Base-by-base conservation (phyloP, 768 basidiomycete species). In the Harrya chromipes region DNA sequence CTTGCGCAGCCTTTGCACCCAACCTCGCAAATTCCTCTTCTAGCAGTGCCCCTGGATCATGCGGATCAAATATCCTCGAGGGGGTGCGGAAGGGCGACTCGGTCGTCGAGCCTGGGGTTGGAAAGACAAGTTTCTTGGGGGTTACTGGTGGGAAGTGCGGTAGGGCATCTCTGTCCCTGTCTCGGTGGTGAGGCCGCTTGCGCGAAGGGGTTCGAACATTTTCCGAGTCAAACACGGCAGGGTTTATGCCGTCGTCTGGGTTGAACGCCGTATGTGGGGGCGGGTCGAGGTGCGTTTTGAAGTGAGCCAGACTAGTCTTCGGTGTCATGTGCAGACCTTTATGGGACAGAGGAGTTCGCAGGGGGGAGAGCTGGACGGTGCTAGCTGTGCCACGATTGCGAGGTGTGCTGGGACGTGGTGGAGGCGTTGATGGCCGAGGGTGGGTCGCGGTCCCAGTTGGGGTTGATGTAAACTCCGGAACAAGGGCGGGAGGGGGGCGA, bases 311-410 rank as follows among this genome's bases (percentile, higher is more conserved):
- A 55, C 81, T 84, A 1, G 83, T 66, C 3, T 77, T 77, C 4
- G 85, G 85, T 55, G 83, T 84, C 83, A 84, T 84, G 56, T 84
- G 81, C 31, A 85, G 61, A 34, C 83, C 85, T 56, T 76, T 79
- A 61, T 85, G 82, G 0, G 84, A 85, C 7, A 87, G 64, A 0
- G 85, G 85, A 1, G 85, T 87, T n/a, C 77, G 77, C 17, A 73
- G 65, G 0, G 84, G 80, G 2, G 85, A 85, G 16, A 85, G 69
- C 20, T 75, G 73, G 40, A 70, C 62, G 62, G 72, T 46, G 66
- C 33, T 58, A 7, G 49, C 38, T 4, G 55, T 33, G 34, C 56
- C 49, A 21, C 53, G 55, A 40, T 59, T 68, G 16, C 62, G 67
- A 11, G 74, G 75, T 0, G 75, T 74, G 29, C 54, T 64, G n/a